These are phyloP conservation scores for Kernera saxatilis DNA, from an alignment of 345 rosid genomes.

Conservation along the genomic window DNA sequence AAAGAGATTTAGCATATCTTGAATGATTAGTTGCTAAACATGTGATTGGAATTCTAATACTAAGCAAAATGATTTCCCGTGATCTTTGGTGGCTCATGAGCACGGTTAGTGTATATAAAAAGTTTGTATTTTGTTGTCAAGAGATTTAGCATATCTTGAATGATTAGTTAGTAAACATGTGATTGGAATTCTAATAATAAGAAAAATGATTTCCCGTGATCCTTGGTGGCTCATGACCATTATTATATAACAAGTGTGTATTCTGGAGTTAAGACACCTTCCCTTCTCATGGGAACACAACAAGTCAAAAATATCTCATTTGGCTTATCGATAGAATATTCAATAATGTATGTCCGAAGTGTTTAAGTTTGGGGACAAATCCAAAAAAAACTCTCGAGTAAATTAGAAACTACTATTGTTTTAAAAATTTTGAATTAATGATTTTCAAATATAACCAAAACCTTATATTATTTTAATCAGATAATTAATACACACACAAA, in stretches of 20 bases:
- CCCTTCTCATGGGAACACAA: neutral
- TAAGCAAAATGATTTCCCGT: conserved; percentile 1
- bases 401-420: no score
- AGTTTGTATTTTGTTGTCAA: neutral
- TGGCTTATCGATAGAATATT: neutral
- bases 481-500: no score
- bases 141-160: conserved; percentile 20
- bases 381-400: neutral
- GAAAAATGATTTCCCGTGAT: conserved; percentile 13
- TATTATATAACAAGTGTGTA: neutral
- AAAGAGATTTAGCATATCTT: conserved; percentile 5
- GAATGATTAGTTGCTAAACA: neutral
- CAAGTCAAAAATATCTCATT: neutral
- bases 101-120: neutral
- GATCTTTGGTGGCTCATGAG: conserved; percentile 16
- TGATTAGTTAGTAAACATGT: neutral
- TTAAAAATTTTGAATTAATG: no score
- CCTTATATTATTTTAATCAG: no score
- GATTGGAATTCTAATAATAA: neutral
- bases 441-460: no score
- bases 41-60: neutral
- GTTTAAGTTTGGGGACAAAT: neutral
- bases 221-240: conserved; percentile 11
- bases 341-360: neutral
- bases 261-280: neutral